A percentile compares a stretch with the other conserved stretches of the same genome.
phyloP scores from a whole-genome alignment of 441 rosid genomes.

The Macaranga tanarius region DNA sequence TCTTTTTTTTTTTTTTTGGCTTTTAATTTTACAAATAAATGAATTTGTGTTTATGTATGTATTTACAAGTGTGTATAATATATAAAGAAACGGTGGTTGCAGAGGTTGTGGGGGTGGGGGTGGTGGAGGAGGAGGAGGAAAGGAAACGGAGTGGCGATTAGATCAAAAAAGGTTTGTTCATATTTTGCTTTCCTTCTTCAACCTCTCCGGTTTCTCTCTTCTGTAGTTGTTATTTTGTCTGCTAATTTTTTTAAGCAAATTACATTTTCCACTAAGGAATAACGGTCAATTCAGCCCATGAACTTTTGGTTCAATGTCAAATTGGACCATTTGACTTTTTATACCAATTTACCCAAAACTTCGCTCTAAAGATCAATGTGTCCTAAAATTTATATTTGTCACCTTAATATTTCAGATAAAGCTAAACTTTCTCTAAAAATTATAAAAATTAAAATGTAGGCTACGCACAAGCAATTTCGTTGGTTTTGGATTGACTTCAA shows the following conservation, averaged over 20 bases:
- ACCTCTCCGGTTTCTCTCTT: not conserved
- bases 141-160: not conserved
- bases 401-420: too few relatives aligned
- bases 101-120: not conserved
- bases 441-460: too few relatives aligned
- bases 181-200: slow-evolving; percentile 4
- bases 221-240: not conserved
- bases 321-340: too few relatives aligned
- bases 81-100: not conserved
- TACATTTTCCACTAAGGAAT: too few relatives aligned
- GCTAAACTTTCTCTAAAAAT: too few relatives aligned
- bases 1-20: not conserved
- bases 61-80: not conserved
- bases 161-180: slow-evolving; percentile 14
- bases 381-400: too few relatives aligned
- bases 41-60: not conserved
- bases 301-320: too few relatives aligned
- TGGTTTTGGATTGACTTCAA: too few relatives aligned
- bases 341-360: too few relatives aligned
- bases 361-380: too few relatives aligned
- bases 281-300: too few relatives aligned
- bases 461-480: too few relatives aligned
- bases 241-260: not conserved
- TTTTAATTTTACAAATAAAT: not conserved
- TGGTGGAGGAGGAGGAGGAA: not conserved